Conservation (phyloP, 2,329 filamentous ascomycete species). For the Helicocarpus griseus region DNA sequence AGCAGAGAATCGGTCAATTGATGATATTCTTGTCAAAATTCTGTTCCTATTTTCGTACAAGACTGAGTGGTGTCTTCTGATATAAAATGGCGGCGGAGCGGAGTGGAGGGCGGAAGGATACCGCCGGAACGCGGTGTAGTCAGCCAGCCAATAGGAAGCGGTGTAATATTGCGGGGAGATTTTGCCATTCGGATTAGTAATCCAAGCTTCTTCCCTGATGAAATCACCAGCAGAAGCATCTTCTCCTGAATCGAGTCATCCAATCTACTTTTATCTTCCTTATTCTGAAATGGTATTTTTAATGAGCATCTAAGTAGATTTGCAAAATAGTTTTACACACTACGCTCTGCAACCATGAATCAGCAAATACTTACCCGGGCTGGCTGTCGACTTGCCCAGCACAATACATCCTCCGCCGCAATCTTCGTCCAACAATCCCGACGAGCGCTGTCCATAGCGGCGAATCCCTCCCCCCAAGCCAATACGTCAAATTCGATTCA, state of each 20-base stretch:
- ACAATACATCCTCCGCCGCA: constrained; percentile 5
- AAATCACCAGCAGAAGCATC: too few relatives aligned
- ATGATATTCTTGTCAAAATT: too few relatives aligned
- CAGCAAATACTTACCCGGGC: constrained; percentile 19
- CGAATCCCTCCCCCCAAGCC: constrained; percentile 19
- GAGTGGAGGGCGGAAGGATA: not conserved
- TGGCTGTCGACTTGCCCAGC: constrained; percentile 18
- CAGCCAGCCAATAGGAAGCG: not conserved
- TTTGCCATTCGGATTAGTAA: constrained; percentile 2
- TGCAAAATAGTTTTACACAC: too few relatives aligned
- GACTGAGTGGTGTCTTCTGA: too few relatives aligned
- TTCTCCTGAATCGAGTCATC: not conserved
- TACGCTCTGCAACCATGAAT: constrained; percentile 20
- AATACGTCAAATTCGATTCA: constrained; percentile 10
- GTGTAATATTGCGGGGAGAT: not conserved
- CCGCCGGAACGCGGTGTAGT: not conserved
- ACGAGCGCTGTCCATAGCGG: constrained; percentile 16
- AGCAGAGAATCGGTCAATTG: too few relatives aligned
- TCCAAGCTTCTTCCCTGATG: not conserved
- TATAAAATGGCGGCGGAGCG: too few relatives aligned
- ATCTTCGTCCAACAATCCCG: constrained; percentile 8
- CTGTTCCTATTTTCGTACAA: too few relatives aligned
- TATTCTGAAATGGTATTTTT: too few relatives aligned
- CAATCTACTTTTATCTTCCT: too few relatives aligned
- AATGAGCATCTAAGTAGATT: too few relatives aligned